Base-by-base conservation (phyloP, 129 eudicot species). In the Mikania micrantha region DNA sequence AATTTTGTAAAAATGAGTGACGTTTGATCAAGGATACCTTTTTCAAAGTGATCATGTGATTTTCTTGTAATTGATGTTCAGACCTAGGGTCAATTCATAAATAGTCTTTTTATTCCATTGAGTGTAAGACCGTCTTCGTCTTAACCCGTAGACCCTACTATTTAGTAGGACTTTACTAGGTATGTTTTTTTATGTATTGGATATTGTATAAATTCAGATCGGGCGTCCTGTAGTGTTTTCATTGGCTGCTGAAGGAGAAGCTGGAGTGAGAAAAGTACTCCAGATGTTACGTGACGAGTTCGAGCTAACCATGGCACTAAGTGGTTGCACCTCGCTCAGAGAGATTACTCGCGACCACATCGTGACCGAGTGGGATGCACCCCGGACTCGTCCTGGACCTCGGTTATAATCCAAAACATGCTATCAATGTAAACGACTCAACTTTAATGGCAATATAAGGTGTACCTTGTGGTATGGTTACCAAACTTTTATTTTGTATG, bases 201-300 rank as follows among this genome's bases (percentile, higher is more conserved):
- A n/a, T n/a, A n/a, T n/a, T n/a, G n/a, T n/a, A n/a, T n/a, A 47
- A 53, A 60, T 64, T 49, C 50, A 83, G 88, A 85, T 90, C 63
- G 97, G 97, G 44, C 84, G 97, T 60, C 97, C 97, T 0, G 92
- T 90, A 31, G 90, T 90, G 61, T 90, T 82, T 54, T 80, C 92
- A 0, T 83, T 93, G 91, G 99, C 99, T 47, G 96, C 95, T 49
- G 92, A 93, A 56, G 99, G 96, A 77, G 99, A 93, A 78, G 86
- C 87, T 0, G 99, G 99, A 9, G 95, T 93, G 20, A 86, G 73
- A 53, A 89, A 89, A 72, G 95, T 89, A 66, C 96, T 93, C 17
- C 84, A 89, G 69, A 93, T 93, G 96, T 52, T 93, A 57, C 90
- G 90, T 1, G 96, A 89, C 8, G 99, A 93, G 74, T 89, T 93